Conservation (phyloP, 176 grass and related monocot species). For the Thinopyrum elongatum region DNA sequence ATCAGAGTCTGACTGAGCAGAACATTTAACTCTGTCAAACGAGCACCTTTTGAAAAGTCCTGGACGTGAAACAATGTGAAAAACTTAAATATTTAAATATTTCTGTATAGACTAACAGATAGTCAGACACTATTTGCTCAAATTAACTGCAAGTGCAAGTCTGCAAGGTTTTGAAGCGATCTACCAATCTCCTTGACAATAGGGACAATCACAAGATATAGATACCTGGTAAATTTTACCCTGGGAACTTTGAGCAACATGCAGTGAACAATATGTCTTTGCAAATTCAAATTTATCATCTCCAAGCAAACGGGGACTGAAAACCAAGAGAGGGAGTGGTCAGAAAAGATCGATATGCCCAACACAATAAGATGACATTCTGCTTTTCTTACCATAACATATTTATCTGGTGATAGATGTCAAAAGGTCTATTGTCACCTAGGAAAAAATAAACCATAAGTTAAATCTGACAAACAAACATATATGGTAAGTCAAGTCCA, state of each 20-base stretch:
- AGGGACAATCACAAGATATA: conserved; percentile 8
- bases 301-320: conserved; percentile 85
- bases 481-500: conserved; percentile 2
- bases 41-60: conserved; percentile 85
- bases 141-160: conserved; percentile 8
- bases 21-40: conserved; percentile 87
- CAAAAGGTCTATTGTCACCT: conserved; percentile 89
- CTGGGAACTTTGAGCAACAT: conserved; percentile 38
- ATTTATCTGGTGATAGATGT: conserved; percentile 99
- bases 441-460: conserved; percentile 59
- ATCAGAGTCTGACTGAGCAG: conserved; percentile 89
- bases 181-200: conserved; percentile 12
- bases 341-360: conserved; percentile 7
- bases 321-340: conserved; percentile 26
- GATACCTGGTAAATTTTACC: conserved; percentile 70
- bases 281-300: conserved; percentile 83
- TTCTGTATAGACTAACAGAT: conserved; percentile 24
- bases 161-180: conserved; percentile 4
- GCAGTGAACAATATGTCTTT: conserved; percentile 73
- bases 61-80: conserved; percentile 41
- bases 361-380: conserved; percentile 23
- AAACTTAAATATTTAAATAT: conserved; percentile 15
- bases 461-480: not conserved
- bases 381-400: conserved; percentile 81
- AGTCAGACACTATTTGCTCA: conserved; percentile 27